These are phyloP conservation scores for Lasiosphaeria hispida DNA, from an alignment of 495 filamentous ascomycete species.

Conservation along the genomic window DNA sequence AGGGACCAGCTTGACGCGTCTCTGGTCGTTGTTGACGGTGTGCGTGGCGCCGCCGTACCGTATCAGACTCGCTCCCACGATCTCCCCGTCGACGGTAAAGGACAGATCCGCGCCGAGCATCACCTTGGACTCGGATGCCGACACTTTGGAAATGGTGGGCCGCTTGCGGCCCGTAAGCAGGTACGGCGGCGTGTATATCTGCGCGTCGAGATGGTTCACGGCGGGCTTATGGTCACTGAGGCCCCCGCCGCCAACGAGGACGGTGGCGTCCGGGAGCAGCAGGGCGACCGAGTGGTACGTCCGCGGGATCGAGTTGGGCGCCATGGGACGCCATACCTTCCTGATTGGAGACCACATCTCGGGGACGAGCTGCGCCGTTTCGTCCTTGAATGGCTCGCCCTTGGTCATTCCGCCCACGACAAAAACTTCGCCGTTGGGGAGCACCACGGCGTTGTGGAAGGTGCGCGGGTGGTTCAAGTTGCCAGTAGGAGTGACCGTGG, in stretches of 20 bases:
- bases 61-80: neutral
- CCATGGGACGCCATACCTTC: slow-evolving; percentile 39
- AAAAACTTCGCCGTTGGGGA: slow-evolving; percentile 58
- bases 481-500: neutral
- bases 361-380: slow-evolving; percentile 39
- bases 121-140: neutral
- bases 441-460: slow-evolving; percentile 46
- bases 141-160: neutral
- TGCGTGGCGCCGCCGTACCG: neutral
- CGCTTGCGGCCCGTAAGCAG: neutral
- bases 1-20: neutral
- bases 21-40: slow-evolving; percentile 4
- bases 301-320: slow-evolving; percentile 43
- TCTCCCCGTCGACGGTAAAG: neutral
- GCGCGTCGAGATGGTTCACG: slow-evolving; percentile 57
- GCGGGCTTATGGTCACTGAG: slow-evolving; percentile 47
- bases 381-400: slow-evolving; percentile 51
- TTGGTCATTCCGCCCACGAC: slow-evolving; percentile 52
- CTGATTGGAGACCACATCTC: slow-evolving; percentile 1
- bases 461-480: neutral
- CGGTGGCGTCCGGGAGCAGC: slow-evolving; percentile 55
- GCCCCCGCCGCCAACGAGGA: slow-evolving; percentile 56
- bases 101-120: neutral
- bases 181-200: slow-evolving; percentile 33
- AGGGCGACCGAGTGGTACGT: slow-evolving; percentile 58